Conservation (phyloP, 106 monocot species). For the Hemerocallis citrina region DNA sequence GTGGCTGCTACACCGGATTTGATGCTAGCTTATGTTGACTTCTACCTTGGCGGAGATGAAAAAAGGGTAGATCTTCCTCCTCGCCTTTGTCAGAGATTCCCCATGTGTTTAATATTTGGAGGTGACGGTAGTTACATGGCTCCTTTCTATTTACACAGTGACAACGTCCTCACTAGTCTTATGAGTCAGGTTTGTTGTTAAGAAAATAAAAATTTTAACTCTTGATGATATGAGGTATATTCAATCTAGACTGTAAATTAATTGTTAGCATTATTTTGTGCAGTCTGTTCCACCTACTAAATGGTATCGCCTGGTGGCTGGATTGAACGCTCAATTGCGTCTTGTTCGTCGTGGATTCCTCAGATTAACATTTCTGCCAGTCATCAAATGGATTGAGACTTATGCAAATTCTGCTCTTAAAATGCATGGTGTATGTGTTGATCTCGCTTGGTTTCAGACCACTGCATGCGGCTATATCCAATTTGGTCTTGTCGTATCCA, state of each 20-base stretch:
- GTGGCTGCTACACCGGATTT: constrained; percentile 86
- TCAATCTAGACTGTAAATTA: no score
- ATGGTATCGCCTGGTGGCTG: constrained; percentile 91
- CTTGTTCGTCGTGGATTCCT: constrained; percentile 68
- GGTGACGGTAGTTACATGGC: constrained; percentile 94
- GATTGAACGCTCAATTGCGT: constrained; percentile 81
- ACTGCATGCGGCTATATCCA: constrained; percentile 70
- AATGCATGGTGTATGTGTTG: constrained; percentile 36
- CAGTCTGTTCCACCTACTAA: constrained; percentile 78
- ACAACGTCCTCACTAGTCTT: constrained; percentile 88
- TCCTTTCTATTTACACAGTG: constrained; percentile 84
- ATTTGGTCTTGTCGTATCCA: constrained; percentile 66
- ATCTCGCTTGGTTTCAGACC: constrained; percentile 83
- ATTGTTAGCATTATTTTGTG: not conserved
- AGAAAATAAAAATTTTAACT: not conserved
- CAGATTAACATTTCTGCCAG: constrained; percentile 46
- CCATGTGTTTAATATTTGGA: constrained; percentile 74
- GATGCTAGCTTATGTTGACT: constrained; percentile 88
- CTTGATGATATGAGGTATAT: no score
- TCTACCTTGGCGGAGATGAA: constrained; percentile 94
- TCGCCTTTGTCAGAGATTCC: constrained; percentile 76
- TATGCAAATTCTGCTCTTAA: constrained; percentile 68
- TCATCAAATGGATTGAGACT: constrained; percentile 69
- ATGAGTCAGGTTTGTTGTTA: constrained; percentile 72
- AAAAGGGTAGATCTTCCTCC: constrained; percentile 86